Base-by-base conservation (phyloP, 768 basidiomycete genomes). In the Termitomyces heimii region DNA sequence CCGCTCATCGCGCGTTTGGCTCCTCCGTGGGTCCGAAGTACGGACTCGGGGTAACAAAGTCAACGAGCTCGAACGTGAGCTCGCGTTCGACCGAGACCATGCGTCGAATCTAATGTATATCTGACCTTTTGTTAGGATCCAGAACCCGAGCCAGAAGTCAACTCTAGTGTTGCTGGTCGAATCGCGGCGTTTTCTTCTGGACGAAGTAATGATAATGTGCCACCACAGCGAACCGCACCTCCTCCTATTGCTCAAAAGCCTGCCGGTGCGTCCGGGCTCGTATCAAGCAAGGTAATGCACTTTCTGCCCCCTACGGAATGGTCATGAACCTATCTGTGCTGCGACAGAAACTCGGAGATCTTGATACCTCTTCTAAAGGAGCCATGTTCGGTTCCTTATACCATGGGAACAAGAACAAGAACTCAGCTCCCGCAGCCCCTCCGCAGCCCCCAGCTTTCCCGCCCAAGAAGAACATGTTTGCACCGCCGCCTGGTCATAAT, bases 341-440 rank as follows among this genome's bases (percentile, higher is more conserved):
- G n/a, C 16, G 26, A 31, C 61, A 86, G 85, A 82, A 76, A 79
- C 76, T 86, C 53, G 83, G 82, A n/a, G 76, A 82, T 57, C 73
- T 86, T 24, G 81, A 85, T 67, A 77, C 77, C 40, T 77, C 82
- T 0, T 81, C 82, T 1, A 61, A 73, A 6, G 75, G 75, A 56
- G 73, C 71, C 51, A 75, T 81, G 69, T 67, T 78, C 50, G 75
- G 77, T 4, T 76, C 85, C 12, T 69, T 82, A 37, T 67, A 75
- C 51, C 71, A 68, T n/a, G 72, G 73, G 8, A 71, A 69, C 13
- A 71, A 74, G 40, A 76, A 76, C 60, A 73, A 72, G 52, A 70
- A 73, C 10, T 47, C 73, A 5, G 67, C 74, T 0, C 67, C 73
- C 45, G 65, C 73, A 2, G 58, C 70, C 13, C 75, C 78, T 0